Conservation (phyloP, 2,329 filamentous ascomycete species). For the Epichloe glyceriae region DNA sequence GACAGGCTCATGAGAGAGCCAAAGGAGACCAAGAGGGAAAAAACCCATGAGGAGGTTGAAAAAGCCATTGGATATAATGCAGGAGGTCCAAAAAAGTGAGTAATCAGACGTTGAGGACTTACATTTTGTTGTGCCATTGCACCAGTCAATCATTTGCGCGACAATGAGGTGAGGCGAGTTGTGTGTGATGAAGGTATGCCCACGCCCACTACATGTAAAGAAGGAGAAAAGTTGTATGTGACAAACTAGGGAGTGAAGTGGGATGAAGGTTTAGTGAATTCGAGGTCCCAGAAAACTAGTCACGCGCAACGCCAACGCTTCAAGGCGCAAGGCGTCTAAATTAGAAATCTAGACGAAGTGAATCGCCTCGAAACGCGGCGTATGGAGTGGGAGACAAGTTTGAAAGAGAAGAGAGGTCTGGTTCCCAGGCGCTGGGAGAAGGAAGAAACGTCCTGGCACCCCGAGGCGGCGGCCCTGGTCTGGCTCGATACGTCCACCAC, state of each 20-base stretch:
- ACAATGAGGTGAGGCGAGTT: constrained; percentile 19
- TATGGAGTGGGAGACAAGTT: constrained; percentile 20
- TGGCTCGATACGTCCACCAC: constrained; percentile 20
- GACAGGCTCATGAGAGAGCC: not conserved
- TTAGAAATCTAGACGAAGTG: constrained; percentile 13
- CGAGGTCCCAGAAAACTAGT: not conserved
- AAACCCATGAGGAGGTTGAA: not conserved
- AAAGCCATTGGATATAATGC: not conserved
- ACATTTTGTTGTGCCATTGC: constrained; percentile 29
- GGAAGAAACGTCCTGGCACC: constrained; percentile 25
- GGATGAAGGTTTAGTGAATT: not conserved
- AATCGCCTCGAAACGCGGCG: constrained; percentile 14
- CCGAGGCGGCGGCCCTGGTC: constrained; percentile 24
- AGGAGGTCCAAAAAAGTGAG: constrained; percentile 3
- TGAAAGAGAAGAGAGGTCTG: constrained; percentile 21
- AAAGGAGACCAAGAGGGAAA: not conserved
- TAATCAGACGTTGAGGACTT: constrained; percentile 10
- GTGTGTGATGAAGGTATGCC: constrained; percentile 18
- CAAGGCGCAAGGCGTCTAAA: not conserved
- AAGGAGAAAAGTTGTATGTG: constrained; percentile 2
- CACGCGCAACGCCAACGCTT: not conserved
- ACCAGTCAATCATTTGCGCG: constrained; percentile 22
- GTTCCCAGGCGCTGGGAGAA: constrained; percentile 23
- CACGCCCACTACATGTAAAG: constrained; percentile 9
- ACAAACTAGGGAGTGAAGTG: not conserved